These are phyloP conservation scores for Tolypocladium inflatum DNA, from an alignment of 2,329 filamentous ascomycete genomes.

Conservation along the genomic window DNA sequence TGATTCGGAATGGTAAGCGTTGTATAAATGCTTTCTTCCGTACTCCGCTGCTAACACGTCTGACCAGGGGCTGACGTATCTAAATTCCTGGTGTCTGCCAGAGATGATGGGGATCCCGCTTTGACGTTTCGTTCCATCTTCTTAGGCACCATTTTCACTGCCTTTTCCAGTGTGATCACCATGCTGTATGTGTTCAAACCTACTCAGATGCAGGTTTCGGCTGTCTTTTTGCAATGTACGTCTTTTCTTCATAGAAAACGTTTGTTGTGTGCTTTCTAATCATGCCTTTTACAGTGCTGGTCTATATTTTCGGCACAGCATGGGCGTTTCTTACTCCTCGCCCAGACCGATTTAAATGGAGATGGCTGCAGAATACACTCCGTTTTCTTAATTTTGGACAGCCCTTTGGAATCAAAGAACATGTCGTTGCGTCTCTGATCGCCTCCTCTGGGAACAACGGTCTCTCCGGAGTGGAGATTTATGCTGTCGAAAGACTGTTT, in stretches of 20 bases:
- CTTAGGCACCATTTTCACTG: constrained; percentile 9
- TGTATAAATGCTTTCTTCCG: not conserved
- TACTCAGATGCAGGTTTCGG: constrained; percentile 8
- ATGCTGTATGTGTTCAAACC: constrained; percentile 11
- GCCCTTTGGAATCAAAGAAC: constrained; percentile 10
- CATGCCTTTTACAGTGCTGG: not conserved
- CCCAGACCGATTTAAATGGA: constrained; percentile 2
- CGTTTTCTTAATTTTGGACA: constrained; percentile 9
- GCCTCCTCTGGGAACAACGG: constrained; percentile 11
- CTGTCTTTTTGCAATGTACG: constrained; percentile 8
- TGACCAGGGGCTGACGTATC: constrained; percentile 7
- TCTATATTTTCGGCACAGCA: not conserved
- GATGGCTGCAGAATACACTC: constrained; percentile 1
- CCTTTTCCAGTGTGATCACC: constrained; percentile 11
- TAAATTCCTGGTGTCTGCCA: constrained; percentile 9
- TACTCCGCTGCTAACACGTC: not conserved
- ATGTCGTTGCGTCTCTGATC: constrained; percentile 11
- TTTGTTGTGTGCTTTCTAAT: not conserved
- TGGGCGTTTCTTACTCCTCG: not conserved
- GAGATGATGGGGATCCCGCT: constrained; percentile 11
- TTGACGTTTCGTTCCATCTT: constrained; percentile 11
- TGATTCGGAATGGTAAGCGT: not conserved
- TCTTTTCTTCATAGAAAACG: not conserved
- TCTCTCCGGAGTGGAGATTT: constrained; percentile 10
- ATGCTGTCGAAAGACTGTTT: constrained; percentile 11